Conservation (phyloP, 257 asterid genomes). For the Galeopsis tetrahit region DNA sequence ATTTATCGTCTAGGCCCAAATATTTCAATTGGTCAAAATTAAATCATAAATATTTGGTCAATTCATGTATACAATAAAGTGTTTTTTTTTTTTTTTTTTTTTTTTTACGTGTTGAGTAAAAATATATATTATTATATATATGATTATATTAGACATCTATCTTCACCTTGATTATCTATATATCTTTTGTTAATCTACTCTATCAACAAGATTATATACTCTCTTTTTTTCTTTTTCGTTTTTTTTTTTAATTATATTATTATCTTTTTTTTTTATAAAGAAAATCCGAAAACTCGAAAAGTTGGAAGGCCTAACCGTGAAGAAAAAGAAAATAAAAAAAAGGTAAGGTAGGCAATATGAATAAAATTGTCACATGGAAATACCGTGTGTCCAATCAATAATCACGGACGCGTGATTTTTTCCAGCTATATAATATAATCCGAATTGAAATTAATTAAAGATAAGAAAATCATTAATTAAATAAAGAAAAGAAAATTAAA, state of each 20-base stretch:
- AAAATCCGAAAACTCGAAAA: not conserved
- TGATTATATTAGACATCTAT: no score
- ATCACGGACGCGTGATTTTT: conserved; percentile 54
- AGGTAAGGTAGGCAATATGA: conserved; percentile 3
- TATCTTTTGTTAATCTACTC: no score
- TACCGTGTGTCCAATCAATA: conserved; percentile 49
- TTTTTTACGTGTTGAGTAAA: no score
- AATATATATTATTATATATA: no score
- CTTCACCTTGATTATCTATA: no score
- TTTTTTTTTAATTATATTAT: no score
- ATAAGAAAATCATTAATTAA: not conserved
- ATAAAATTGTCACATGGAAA: conserved; percentile 41
- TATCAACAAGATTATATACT: not conserved
- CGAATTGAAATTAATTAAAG: not conserved
- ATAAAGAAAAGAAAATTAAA: not conserved
- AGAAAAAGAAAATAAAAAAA: no score
- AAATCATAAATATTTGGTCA: no score
- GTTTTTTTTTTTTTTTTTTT: no score
- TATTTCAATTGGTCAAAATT: no score
- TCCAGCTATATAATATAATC: conserved; percentile 37
- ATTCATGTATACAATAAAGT: no score
- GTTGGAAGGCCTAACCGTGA: not conserved
- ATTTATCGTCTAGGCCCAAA: not conserved
- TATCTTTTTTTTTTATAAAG: not conserved
- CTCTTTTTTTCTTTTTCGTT: no score